phyloP scores from a whole-genome alignment of 2,329 filamentous ascomycete genomes.

The Curvularia eragrostidis region DNA sequence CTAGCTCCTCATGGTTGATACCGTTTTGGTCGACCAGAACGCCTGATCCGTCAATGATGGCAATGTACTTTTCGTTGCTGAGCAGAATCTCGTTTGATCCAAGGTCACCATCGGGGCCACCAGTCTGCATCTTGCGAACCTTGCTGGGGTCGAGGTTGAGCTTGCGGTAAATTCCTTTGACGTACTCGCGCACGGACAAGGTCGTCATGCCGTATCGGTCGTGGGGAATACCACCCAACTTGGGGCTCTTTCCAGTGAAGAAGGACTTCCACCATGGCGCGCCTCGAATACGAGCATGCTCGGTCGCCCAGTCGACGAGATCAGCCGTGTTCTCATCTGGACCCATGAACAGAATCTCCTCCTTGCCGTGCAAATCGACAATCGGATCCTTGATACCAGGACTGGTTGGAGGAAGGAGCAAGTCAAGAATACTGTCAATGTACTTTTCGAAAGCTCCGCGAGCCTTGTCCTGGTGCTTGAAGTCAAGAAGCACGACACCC shows the following conservation, averaged over 20 bases:
- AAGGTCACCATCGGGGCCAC: conserved; percentile 93
- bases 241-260: conserved; percentile 98
- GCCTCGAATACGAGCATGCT: conserved; percentile 84
- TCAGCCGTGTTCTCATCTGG: conserved; percentile 99
- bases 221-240: conserved; percentile 94
- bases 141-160: conserved; percentile 83
- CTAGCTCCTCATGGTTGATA: conserved; percentile 80
- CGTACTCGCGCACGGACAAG: conserved; percentile 92
- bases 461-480: conserved; percentile 91
- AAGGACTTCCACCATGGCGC: conserved; percentile 99
- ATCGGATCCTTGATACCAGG: conserved; percentile 99
- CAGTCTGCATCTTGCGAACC: conserved; percentile 95
- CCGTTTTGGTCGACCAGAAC: conserved; percentile 94
- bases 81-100: conserved; percentile 98
- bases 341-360: conserved; percentile 98
- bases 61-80: conserved; percentile 92
- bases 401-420: conserved; percentile 85
- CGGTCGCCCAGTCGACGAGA: conserved; percentile 97
- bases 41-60: conserved; percentile 94
- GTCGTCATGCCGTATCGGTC: conserved; percentile 98
- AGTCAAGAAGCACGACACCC: conserved; percentile 93
- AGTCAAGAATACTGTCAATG: conserved; percentile 96
- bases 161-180: conserved; percentile 97
- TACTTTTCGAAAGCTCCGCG: conserved; percentile 98
- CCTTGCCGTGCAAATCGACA: conserved; percentile 90